Conservation (phyloP, 2,329 filamentous ascomycete species). For the Aciculosporium take region DNA sequence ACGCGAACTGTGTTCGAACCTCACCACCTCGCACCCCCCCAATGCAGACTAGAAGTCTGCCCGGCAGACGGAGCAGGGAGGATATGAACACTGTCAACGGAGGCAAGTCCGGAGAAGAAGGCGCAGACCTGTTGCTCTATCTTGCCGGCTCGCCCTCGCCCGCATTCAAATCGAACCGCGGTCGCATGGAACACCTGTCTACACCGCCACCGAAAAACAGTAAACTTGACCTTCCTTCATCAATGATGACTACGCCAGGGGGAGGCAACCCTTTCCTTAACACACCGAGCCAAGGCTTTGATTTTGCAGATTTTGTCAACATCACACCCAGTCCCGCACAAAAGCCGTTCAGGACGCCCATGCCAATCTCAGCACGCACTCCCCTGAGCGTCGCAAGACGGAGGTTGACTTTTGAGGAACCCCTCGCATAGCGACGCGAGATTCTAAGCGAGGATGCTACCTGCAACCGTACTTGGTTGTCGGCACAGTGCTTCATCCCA, state of each 20-base stretch:
- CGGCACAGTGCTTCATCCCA: not conserved
- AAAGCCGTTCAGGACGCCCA: conserved; percentile 72
- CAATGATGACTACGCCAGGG: conserved; percentile 78
- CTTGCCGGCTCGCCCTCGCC: conserved; percentile 85
- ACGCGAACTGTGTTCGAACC: conserved; percentile 47
- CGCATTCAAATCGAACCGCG: conserved; percentile 39
- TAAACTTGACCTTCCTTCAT: conserved; percentile 59
- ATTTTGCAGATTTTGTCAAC: conserved; percentile 95
- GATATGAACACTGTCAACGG: conserved; percentile 27
- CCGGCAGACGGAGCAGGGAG: conserved; percentile 33
- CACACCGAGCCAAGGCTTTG: conserved; percentile 73
- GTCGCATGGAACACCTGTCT: conserved; percentile 52
- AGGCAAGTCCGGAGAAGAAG: conserved; percentile 59
- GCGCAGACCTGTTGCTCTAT: conserved; percentile 67
- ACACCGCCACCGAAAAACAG: conserved; percentile 59
- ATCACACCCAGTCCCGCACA: conserved; percentile 93
- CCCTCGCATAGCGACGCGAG: conserved; percentile 19
- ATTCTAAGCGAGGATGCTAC: not conserved
- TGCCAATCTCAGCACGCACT: conserved; percentile 38
- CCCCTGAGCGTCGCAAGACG: conserved; percentile 56
- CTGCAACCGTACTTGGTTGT: not conserved
- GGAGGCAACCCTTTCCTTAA: conserved; percentile 55
- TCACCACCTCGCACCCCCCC: conserved; percentile 80
- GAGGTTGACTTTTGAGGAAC: conserved; percentile 68
- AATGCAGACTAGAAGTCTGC: conserved; percentile 38